These are phyloP conservation scores for Pseudopyrenochaeta lycopersici DNA, from an alignment of 2,329 filamentous ascomycete species.

Conservation along the genomic window DNA sequence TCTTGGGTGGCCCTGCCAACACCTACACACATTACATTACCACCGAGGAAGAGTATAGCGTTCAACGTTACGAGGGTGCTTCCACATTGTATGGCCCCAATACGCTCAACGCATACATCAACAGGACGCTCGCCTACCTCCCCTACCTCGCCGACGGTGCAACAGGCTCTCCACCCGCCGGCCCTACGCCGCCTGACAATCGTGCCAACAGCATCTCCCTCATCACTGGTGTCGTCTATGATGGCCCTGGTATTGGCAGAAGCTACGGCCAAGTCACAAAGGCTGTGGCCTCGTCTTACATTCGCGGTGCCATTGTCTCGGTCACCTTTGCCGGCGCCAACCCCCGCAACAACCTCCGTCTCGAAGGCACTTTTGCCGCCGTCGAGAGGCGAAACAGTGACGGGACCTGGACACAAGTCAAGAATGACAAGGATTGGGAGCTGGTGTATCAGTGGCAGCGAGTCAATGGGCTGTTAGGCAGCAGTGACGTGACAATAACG, in stretches of 20 bases:
- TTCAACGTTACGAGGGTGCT: constrained; percentile 95
- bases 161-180: constrained; percentile 53
- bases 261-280: constrained; percentile 73
- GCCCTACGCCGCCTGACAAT: constrained; percentile 79
- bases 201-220: constrained; percentile 78
- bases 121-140: constrained; percentile 78
- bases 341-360: constrained; percentile 84
- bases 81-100: constrained; percentile 87
- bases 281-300: constrained; percentile 65
- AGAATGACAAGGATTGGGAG: constrained; percentile 83
- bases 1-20: constrained; percentile 89
- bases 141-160: constrained; percentile 65
- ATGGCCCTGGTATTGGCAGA: constrained; percentile 71
- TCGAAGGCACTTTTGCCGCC: constrained; percentile 79
- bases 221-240: constrained; percentile 80
- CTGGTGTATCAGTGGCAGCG: constrained; percentile 83
- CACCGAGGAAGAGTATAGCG: constrained; percentile 79
- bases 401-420: constrained; percentile 70
- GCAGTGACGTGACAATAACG: constrained; percentile 78
- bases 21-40: constrained; percentile 86
- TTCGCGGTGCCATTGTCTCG: constrained; percentile 68
- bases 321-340: constrained; percentile 86
- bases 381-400: constrained; percentile 70
- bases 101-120: constrained; percentile 86
- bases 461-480: constrained; percentile 72